These are phyloP conservation scores for Pseudoscleropodium purum DNA, from an alignment of 225 moss, liverwort and hornwort genomes.

Conservation along the genomic window DNA sequence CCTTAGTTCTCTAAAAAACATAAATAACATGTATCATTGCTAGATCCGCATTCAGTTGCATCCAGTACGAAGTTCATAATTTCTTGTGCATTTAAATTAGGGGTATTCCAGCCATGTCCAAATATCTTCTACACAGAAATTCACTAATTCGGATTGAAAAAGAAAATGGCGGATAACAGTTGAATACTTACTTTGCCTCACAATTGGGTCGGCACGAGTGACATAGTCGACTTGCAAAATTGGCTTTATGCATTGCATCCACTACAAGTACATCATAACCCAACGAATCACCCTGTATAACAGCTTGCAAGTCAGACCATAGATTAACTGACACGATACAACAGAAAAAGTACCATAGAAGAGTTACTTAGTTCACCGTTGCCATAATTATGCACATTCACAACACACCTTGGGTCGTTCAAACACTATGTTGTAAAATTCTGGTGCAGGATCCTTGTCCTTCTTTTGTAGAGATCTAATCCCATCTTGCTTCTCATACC, in stretches of 20 bases:
- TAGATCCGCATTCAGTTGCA: background rate
- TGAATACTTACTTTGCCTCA: constrained; percentile 78
- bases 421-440: constrained; percentile 96
- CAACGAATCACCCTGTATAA: constrained; percentile 79
- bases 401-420: constrained; percentile 87
- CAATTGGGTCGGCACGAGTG: constrained; percentile 99
- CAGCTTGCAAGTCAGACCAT: constrained; percentile 8
- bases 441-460: constrained; percentile 95
- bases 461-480: constrained; percentile 92
- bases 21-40: background rate
- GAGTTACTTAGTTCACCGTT: background rate
- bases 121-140: background rate
- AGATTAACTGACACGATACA: background rate
- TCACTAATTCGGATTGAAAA: background rate
- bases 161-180: background rate
- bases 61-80: background rate
- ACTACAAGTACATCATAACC: constrained; percentile 97
- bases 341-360: background rate
- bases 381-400: background rate
- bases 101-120: background rate
- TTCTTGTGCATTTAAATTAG: background rate
- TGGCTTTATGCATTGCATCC: constrained; percentile 99
- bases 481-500: constrained; percentile 99
- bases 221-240: constrained; percentile 98
- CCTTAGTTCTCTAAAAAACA: background rate